Evolutionary conservation across 192 early-diverging fungal species (phyloP), one percentile per base, ranked within the genome.

Genomic region (Coemansia guatemalensis): DNA sequence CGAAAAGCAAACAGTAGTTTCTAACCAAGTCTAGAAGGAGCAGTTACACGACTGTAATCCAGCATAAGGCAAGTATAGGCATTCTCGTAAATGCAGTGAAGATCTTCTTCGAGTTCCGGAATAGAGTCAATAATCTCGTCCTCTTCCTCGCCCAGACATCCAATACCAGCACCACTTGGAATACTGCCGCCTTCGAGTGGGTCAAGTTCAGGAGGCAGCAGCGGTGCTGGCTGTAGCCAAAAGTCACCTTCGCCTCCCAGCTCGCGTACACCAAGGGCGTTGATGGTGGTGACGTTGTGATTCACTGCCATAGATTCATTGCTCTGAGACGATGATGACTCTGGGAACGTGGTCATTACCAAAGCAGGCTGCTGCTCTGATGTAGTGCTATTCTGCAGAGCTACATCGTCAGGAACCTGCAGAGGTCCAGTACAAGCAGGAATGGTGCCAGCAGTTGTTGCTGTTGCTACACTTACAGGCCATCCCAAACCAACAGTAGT

Each of bases 91-190:
- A 90, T 73, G 48, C 84, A 80, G 56, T 88, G 81, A 25, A 89
- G 82, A 60, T 86, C 83, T 21, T 82, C 79, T 17, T 90, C 89
- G 51, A 88, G 87, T 64, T 90, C 89, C 0, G 87, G 86, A 59
- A 90, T 87, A 35, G 60, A 69, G 21, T 82, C 81, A 17, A 75
- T 58, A 5, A 75, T 56, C 21, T 55, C 24, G 21, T 71, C 65
- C 21, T 68, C 67, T 8, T 75, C 66, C 56, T 79, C 76, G 56
- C 76, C 76, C 29, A 79, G 55, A 11, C 71, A 50, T 17, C 76
- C 76, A 32, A 79, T 79, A 8, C 56, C 61, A 9, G 30, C 21
- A 25, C 50, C 59, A 4, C 54, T 26, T 2, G 56, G 61, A n/a
- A 58, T 58, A 5, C 52, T 60, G 2, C 24, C 39, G 11, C 20